phyloP scores from a whole-genome alignment of 345 rosid species.

The Eucalyptus curtisii region DNA sequence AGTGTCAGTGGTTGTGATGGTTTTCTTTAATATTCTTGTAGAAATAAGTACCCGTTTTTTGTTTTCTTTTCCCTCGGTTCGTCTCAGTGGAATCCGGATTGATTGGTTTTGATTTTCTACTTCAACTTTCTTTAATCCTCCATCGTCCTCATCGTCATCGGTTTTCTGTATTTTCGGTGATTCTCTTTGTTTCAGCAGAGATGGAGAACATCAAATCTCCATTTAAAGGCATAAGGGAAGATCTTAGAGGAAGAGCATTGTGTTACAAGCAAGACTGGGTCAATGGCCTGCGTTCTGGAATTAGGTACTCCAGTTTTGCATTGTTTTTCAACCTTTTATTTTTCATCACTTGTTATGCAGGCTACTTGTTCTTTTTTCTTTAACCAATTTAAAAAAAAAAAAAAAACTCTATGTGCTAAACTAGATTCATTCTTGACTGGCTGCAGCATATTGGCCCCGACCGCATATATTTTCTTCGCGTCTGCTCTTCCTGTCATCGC shows the following conservation, averaged over 20 bases:
- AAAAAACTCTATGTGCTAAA: background rate
- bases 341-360: background rate
- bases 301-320: constrained; percentile 3
- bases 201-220: constrained; percentile 31
- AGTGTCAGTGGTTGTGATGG: background rate
- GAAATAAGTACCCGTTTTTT: background rate
- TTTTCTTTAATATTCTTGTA: background rate
- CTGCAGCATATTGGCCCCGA: constrained; percentile 65
- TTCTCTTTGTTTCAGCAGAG: constrained; percentile 1
- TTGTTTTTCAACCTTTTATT: background rate
- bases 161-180: background rate
- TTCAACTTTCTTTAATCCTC: background rate
- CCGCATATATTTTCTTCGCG: constrained; percentile 76
- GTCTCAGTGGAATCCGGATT: background rate
- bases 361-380: background rate
- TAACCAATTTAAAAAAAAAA: background rate
- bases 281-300: constrained; percentile 40
- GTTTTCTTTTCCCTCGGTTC: background rate
- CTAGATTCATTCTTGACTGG: background rate
- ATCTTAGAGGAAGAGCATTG: constrained; percentile 42
- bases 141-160: background rate
- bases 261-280: constrained; percentile 71
- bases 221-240: constrained; percentile 35
- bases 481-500: constrained; percentile 84
- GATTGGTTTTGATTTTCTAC: background rate